Percentiles rank a stretch among this genome's conserved stretches.
phyloP scores from a whole-genome alignment of 1,284 basidiomycete species.

The Nidula niveotomentosa region DNA sequence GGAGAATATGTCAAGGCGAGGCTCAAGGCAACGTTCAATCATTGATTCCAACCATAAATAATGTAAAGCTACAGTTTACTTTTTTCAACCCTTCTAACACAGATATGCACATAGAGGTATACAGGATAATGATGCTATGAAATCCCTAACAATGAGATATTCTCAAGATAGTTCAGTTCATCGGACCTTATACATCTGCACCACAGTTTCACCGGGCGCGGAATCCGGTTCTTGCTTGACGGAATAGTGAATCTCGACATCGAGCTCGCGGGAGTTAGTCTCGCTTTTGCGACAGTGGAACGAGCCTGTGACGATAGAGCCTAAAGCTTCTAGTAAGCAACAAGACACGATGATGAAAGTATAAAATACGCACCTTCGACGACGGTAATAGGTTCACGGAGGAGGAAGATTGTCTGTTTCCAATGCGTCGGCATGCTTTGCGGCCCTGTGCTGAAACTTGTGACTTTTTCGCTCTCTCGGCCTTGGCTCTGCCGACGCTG shows the following conservation, averaged over 20 bases:
- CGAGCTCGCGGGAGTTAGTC: slow-evolving; percentile 86
- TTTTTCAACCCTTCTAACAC: too few species aligned
- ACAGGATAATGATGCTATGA: too few species aligned
- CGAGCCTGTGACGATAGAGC: slow-evolving; percentile 74
- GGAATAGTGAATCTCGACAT: slow-evolving; percentile 90
- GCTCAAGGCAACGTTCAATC: slow-evolving; percentile 53
- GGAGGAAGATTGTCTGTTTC: slow-evolving; percentile 94
- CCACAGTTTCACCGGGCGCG: slow-evolving; percentile 36
- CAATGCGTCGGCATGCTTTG: slow-evolving; percentile 91
- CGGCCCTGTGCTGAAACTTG: slow-evolving; percentile 93
- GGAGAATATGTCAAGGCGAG: slow-evolving; percentile 68
- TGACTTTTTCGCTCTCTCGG: slow-evolving; percentile 17
- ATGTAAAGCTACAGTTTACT: too few species aligned
- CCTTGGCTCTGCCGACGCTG: slow-evolving; percentile 3
- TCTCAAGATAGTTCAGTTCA: slow-evolving; percentile 17
- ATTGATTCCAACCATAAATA: slow-evolving; percentile 10
- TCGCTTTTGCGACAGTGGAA: slow-evolving; percentile 85
- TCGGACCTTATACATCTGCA: slow-evolving; percentile 82
- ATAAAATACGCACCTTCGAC: slow-evolving; percentile 55
- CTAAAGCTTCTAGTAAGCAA: slow-evolving; percentile 33
- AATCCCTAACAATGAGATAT: too few species aligned
- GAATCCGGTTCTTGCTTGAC: slow-evolving; percentile 39
- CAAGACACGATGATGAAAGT: slow-evolving; percentile 2
- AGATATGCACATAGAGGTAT: too few species aligned
- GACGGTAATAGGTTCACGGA: slow-evolving; percentile 77